Base-by-base conservation (phyloP, 768 basidiomycete genomes). In the Naematelia aurantialba region DNA sequence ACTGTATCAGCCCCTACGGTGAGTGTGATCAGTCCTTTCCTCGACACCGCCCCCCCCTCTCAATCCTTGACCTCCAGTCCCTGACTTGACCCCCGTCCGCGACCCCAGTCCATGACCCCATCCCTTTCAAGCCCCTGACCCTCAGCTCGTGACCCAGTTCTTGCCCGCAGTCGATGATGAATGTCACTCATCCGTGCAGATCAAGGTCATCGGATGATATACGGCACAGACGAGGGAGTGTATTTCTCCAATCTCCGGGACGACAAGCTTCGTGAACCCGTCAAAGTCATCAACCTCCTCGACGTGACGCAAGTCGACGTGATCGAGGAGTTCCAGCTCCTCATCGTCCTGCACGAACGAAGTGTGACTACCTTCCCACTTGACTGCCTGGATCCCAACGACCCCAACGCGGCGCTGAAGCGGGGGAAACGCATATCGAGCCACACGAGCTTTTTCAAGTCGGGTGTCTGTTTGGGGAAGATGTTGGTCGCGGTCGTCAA, bases 261-360 rank as follows among this genome's bases (percentile, higher is more conserved):
- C 54, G 77, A 81, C 31, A 85, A 84, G 65, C 83, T 85, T 46
- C 89, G 91, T 22, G 72, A 77, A 53, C 96, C 94, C 0, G 81
- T 90, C 25, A 91, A 92, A 78, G 91, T 99, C 26, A 81, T 99
- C 58, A 87, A 87, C 12, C 78, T 97, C 24, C 81, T 88, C 45
- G 91, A 94, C 65, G 94, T 99, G 14, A 83, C 87, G 0, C 96
- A 99, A 79, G 88, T 99, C 5, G 96, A 98, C 66, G 88, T 99
- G 5, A 81, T 99, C 56, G 94, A 98, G 76, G 91, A 96, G 58
- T 96, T 93, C 72, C 89, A 93, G 68, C 82, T 98, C 2, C 81
- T 99, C 59, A 88, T 99, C 58, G 94, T 98, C n/a, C 84, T 99
- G n/a, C 91, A 96, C 92, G 94, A 98, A 78, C 87, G 93, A 34